Evolutionary conservation across 2,329 filamentous ascomycete species (phyloP).

Genomic region (Alternaria novae-zelandiae): DNA sequence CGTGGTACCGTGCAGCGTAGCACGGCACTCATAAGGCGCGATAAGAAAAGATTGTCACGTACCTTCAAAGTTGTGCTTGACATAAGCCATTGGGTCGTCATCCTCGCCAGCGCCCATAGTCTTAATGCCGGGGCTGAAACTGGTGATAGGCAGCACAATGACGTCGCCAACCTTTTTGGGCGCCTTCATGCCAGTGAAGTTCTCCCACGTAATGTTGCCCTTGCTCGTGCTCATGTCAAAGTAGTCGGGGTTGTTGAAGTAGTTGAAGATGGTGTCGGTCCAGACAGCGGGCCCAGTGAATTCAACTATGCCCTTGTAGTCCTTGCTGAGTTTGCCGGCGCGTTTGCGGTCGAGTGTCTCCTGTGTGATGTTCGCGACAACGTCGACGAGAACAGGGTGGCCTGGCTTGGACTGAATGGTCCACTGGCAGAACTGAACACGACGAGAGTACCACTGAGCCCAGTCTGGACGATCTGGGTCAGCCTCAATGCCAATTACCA

Average conservation of each 20-base stretch:
- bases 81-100: conserved; percentile 95
- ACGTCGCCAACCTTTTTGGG: conserved; percentile 93
- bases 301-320: conserved; percentile 82
- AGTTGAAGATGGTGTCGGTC: conserved; percentile 91
- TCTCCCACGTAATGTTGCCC: conserved; percentile 79
- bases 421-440: conserved; percentile 99
- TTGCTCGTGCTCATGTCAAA: conserved; percentile 78
- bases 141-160: conserved; percentile 91
- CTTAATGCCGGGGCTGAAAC: conserved; percentile 91
- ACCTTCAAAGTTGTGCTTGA: conserved; percentile 97
- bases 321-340: conserved; percentile 66
- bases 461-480: conserved; percentile 93
- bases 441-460: conserved; percentile 92
- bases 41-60: conserved; percentile 46
- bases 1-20: conserved; percentile 5
- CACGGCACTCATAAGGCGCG: not conserved
- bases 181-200: conserved; percentile 86
- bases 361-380: conserved; percentile 84
- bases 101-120: conserved; percentile 91
- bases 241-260: conserved; percentile 89
- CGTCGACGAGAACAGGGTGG: conserved; percentile 86
- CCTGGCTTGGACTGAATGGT: conserved; percentile 96
- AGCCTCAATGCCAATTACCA: conserved; percentile 94
- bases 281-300: conserved; percentile 93
- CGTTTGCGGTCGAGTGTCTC: conserved; percentile 78